phyloP scores from a whole-genome alignment of 371 early-diverging fungal genomes.

The Smittium culicis region DNA sequence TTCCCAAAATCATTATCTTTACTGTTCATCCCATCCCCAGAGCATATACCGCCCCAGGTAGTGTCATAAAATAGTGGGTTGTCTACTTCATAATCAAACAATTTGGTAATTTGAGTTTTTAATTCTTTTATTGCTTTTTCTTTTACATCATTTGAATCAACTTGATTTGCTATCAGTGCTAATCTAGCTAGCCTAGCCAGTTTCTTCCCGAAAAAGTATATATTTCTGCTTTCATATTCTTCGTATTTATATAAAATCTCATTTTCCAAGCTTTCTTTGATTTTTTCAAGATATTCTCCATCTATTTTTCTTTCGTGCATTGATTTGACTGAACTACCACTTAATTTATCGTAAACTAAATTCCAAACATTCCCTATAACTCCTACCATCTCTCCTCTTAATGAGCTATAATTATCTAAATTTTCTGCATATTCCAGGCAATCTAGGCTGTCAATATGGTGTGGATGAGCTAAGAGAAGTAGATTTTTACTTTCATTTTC shows the following conservation, averaged over 20 bases:
- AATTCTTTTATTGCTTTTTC: slow-evolving; percentile 30
- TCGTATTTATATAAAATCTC: slow-evolving; percentile 20
- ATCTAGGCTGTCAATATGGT: slow-evolving; percentile 23
- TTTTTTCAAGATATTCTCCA: slow-evolving; percentile 18
- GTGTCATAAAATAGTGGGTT: slow-evolving; percentile 44
- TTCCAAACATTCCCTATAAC: slow-evolving; percentile 41
- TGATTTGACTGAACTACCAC: neutral
- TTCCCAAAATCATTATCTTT: slow-evolving; percentile 39
- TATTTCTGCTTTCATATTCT: slow-evolving; percentile 13
- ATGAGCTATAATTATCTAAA: slow-evolving; percentile 32
- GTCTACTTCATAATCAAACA: slow-evolving; percentile 35
- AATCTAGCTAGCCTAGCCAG: slow-evolving; percentile 49
- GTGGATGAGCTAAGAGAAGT: slow-evolving; percentile 22
- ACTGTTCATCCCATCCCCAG: slow-evolving; percentile 34
- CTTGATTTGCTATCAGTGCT: slow-evolving; percentile 43
- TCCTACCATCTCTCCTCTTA: slow-evolving; percentile 50
- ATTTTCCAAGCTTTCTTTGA: slow-evolving; percentile 28
- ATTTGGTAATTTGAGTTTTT: slow-evolving; percentile 33
- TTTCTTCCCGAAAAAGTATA: slow-evolving; percentile 60
- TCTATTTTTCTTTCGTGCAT: slow-evolving; percentile 21
- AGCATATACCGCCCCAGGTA: slow-evolving; percentile 46
- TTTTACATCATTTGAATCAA: slow-evolving; percentile 22
- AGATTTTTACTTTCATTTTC: slow-evolving; percentile 4
- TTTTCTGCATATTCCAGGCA: slow-evolving; percentile 11
- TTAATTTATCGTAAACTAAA: slow-evolving; percentile 13